Conservation (phyloP, 345 rosid genomes). For the Leavenworthia alabamica region DNA sequence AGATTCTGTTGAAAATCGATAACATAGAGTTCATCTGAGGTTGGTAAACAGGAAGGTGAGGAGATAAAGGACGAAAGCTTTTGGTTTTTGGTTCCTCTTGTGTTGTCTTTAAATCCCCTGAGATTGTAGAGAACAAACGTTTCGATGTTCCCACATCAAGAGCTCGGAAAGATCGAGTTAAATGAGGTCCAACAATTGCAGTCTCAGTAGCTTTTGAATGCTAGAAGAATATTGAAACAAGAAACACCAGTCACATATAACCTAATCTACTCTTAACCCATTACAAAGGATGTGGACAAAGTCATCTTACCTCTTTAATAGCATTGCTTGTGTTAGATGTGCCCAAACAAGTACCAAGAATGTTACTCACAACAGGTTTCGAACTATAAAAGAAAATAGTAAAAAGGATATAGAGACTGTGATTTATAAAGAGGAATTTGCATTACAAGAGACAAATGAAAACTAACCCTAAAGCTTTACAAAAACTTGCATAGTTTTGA, state of each 20-base stretch:
- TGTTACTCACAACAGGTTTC: slow-evolving; percentile 26
- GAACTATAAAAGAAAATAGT: neutral
- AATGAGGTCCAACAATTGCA: slow-evolving; percentile 7
- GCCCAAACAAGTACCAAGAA: slow-evolving; percentile 22
- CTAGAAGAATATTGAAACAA: neutral
- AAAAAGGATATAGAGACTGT: neutral
- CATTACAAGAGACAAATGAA: neutral
- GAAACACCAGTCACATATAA: neutral
- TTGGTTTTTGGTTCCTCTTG: slow-evolving; percentile 21
- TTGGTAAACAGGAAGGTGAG: slow-evolving; percentile 34
- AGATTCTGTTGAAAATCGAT: slow-evolving; percentile 36
- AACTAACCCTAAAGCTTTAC: slow-evolving; percentile 24
- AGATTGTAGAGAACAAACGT: slow-evolving; percentile 25
- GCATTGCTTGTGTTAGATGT: slow-evolving; percentile 9
- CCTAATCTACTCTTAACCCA: neutral
- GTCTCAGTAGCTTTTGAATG: slow-evolving; percentile 11
- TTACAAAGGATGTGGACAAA: neutral
- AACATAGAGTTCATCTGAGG: slow-evolving; percentile 36
- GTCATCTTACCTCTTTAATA: slow-evolving; percentile 15
- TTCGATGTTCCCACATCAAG: slow-evolving; percentile 25
- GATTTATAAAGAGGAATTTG: neutral
- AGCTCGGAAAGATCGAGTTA: slow-evolving; percentile 14
- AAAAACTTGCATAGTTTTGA: slow-evolving; percentile 25
- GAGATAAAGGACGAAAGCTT: slow-evolving; percentile 31
- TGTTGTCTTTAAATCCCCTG: slow-evolving; percentile 23